These are phyloP conservation scores for Phytophthora pini DNA, from an alignment of 352 stramenopile genomes.

Conservation along the genomic window DNA sequence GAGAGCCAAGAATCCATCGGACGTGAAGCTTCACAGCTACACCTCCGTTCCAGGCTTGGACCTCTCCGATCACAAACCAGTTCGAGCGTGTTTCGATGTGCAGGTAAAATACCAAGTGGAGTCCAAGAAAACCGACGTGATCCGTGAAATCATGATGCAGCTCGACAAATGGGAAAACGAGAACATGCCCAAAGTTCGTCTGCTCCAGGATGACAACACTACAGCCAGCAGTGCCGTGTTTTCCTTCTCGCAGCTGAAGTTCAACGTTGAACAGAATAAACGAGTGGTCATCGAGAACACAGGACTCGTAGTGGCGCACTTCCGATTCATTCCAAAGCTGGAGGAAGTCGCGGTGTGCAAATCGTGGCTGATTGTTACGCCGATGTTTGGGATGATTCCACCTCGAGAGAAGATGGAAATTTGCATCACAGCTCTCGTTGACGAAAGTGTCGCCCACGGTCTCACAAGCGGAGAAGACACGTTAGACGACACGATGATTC, in stretches of 20 bases:
- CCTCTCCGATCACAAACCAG: slow-evolving; percentile 99
- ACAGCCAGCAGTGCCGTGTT: slow-evolving; percentile 66
- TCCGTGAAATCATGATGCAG: slow-evolving; percentile 94
- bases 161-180: slow-evolving; percentile 98
- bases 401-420: slow-evolving; percentile 86
- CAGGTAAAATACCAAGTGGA: slow-evolving; percentile 94
- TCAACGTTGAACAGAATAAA: slow-evolving; percentile 65
- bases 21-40: slow-evolving; percentile 88
- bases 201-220: slow-evolving; percentile 61
- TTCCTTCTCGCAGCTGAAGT: slow-evolving; percentile 70
- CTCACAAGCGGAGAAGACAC: slow-evolving; percentile 92
- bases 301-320: slow-evolving; percentile 94
- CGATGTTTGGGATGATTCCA: slow-evolving; percentile 90
- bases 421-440: slow-evolving; percentile 91
- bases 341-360: slow-evolving; percentile 91
- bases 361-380: slow-evolving; percentile 91
- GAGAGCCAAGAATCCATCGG: slow-evolving; percentile 59
- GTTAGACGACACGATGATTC: slow-evolving; percentile 97
- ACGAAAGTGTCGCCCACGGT: slow-evolving; percentile 87
- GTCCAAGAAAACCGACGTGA: slow-evolving; percentile 90
- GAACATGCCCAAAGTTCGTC: slow-evolving; percentile 92
- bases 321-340: slow-evolving; percentile 92
- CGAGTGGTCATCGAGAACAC: slow-evolving; percentile 90
- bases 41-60: slow-evolving; percentile 88
- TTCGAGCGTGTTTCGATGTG: slow-evolving; percentile 93